Base-by-base conservation (phyloP, 2,329 filamentous ascomycete species). In the Ramichloridium luteum region DNA sequence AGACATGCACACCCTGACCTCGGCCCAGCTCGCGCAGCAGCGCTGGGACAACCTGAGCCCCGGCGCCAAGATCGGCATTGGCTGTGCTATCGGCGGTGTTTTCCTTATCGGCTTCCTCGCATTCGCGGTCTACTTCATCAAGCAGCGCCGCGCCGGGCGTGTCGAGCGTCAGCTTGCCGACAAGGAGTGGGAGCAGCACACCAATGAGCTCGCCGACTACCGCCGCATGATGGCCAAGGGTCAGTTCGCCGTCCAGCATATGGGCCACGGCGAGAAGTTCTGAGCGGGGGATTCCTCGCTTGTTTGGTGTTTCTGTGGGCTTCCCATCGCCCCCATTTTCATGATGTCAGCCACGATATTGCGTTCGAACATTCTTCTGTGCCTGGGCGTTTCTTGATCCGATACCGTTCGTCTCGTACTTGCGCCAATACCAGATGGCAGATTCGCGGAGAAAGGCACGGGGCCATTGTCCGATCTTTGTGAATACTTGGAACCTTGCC, bases 31-130 rank as follows among this genome's bases (percentile, higher is more conserved):
- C 35, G 59, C 59, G 27, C 49, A 59, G 39, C 51, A 45, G 25
- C 57, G 47, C 46, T 67, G 46, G 61, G 57, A 39, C n/a, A 45
- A 47, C 12, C 56, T 72, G 1, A 55, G 62, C 2, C 41, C 50
- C 0, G 61, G 54, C 11, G 64, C 63, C 31, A 67, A 70, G 40
- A 60, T 65, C 31, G 65, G 60, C 26, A 59, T 72, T 33, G 60
- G 55, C 16, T 54, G 53, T 18, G 59, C 55, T 14, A 63, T 62
- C 27, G 50, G 66, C 17, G 60, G 56, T 20, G 54, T 54, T 6
- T 54, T 58, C 9, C 41, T 44, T 16, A 43, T 65, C 14, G 50
- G 48, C 5, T 44, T 56, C 13, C 31, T 47, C 14, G 47, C 43
- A 3, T 50, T 49, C 29, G 41, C 55, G 8, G 57, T 66, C 44